Percentiles rank a stretch among this genome's conserved stretches.
These are phyloP conservation scores for Cystobasidium onofrii DNA, from an alignment of 768 basidiomycete genomes.

Conservation along the genomic window DNA sequence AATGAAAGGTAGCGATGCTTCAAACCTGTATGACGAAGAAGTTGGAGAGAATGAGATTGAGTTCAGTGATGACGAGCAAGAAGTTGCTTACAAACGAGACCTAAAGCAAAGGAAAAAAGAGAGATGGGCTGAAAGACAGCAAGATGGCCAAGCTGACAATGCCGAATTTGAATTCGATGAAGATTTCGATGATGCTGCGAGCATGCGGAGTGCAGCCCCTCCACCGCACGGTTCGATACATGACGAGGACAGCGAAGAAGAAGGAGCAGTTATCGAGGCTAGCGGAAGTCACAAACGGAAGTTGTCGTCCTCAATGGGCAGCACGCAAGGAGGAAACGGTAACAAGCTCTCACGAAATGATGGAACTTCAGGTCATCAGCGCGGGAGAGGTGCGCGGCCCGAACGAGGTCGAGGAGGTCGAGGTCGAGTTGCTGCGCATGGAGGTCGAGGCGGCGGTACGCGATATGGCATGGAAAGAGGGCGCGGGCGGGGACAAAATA, in stretches of 20 bases:
- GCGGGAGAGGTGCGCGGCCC: slow-evolving; percentile 52
- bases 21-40: slow-evolving; percentile 90
- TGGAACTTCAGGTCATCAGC: neutral
- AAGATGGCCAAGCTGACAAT: neutral
- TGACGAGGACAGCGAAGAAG: neutral
- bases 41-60: slow-evolving; percentile 80
- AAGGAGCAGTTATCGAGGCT: neutral
- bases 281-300: neutral
- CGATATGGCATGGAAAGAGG: neutral
- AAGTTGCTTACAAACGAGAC: slow-evolving; percentile 54
- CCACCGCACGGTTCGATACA: neutral
- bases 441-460: slow-evolving; percentile 7
- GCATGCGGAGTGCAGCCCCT: neutral
- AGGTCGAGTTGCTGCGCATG: slow-evolving; percentile 42
- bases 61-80: slow-evolving; percentile 91
- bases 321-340: neutral
- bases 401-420: slow-evolving; percentile 47
- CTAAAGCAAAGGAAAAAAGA: slow-evolving; percentile 5
- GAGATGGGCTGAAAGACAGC: neutral
- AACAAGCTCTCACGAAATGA: neutral
- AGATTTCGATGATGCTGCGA: slow-evolving; percentile 15
- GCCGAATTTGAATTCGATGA: slow-evolving; percentile 24
- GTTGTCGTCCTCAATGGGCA: neutral
- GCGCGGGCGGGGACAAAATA: slow-evolving; percentile 12
- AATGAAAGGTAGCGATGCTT: slow-evolving; percentile 82